Percentiles rank a stretch among this genome's conserved stretches.
Evolutionary conservation across 2,329 filamentous ascomycete genomes (phyloP).

Genomic region (Fusarium sp.): DNA sequence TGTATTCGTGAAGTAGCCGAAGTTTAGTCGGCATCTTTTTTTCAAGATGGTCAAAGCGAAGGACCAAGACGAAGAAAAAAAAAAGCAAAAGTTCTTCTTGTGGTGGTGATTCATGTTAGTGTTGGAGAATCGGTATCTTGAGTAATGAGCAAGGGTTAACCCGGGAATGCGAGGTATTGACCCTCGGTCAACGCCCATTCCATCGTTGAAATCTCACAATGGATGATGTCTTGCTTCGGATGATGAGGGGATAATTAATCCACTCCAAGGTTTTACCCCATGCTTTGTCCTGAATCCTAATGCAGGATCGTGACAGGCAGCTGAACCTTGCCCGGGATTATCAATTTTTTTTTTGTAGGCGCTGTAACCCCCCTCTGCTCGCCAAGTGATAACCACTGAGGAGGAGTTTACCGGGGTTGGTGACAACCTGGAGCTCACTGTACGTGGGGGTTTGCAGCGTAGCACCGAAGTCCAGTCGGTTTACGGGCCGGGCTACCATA

Average conservation of each 20-base stretch:
- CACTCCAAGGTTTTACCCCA: background rate
- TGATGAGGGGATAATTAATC: background rate
- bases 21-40: background rate
- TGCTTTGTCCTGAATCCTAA: background rate
- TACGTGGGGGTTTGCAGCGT: slow-evolving; percentile 22
- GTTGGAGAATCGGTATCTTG: background rate
- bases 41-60: background rate
- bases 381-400: slow-evolving; percentile 22
- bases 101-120: slow-evolving; percentile 7
- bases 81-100: background rate
- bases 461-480: slow-evolving; percentile 16
- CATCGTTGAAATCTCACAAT: background rate
- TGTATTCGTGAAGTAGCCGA: background rate
- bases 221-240: slow-evolving; percentile 7
- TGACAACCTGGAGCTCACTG: slow-evolving; percentile 2
- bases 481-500: slow-evolving; percentile 23
- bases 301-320: background rate
- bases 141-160: slow-evolving; percentile 8
- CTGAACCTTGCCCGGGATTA: slow-evolving; percentile 3
- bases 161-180: slow-evolving; percentile 27
- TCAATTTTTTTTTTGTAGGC: background rate
- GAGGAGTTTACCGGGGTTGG: background rate
- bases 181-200: slow-evolving; percentile 26
- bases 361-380: background rate
- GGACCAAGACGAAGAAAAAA: background rate